Base-by-base conservation (phyloP, 169 alveolate species). In the Sarcocystis neurona region DNA sequence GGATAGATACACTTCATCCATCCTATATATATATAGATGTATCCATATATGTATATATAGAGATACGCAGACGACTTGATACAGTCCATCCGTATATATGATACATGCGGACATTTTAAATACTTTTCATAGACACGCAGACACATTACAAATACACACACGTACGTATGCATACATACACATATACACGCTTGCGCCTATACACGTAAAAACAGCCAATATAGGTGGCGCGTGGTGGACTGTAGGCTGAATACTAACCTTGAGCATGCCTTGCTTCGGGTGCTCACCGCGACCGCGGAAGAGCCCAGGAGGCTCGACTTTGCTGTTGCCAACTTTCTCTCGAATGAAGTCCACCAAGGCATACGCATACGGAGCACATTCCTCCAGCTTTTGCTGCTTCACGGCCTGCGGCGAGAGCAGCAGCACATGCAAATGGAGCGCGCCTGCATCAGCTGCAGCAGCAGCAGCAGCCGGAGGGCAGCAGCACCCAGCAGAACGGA, bases 281-380 rank as follows among this genome's bases (percentile, higher is more conserved):
- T 99, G 99, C 80, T 98, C 99, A 37, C 99, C 99, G 86, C 99
- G 96, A 30, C 99, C 99, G 89, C 99, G 96, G 93, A 99, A 98
- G 53, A 99, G 95, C 30, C 99, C 99, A 0, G 99, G 99, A 0
- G 99, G 99, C 90, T 99, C 99, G 70, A 98, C 97, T 5, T 47
- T 15, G 32, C 58, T 53, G 44, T 82, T 82, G 50, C 89, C 89
- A 18, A 85, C 84, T 56, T 85, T 85, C 56, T 85, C 90, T 30
- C 90, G 70, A 8, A 85, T 44, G 75, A 32, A 68, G 77, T 85
- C 90, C 56, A 85, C 90, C 5, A 79, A 79, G 47, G 89, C 88
- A 30, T 34, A 79, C 5, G 88, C 82, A 66, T 72, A 79, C 4
- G 89, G 88, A 0, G 87, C 92, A 1, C 32, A 79, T 34, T 68